Conservation (phyloP, 139 green algal genomes). For the Tetraselmis chui region DNA sequence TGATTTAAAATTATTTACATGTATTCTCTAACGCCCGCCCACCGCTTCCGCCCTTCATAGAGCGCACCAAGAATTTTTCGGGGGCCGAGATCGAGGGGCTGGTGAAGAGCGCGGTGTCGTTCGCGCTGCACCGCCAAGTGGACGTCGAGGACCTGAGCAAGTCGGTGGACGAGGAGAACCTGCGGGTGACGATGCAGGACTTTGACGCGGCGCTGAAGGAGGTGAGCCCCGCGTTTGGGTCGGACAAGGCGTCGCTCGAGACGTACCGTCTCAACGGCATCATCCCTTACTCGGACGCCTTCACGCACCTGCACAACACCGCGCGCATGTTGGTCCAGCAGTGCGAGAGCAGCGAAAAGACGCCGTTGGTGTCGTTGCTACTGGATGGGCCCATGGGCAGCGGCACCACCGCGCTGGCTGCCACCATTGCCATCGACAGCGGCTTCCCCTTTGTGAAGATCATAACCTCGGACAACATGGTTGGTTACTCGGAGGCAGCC, state of each 20-base stretch:
- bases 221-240: constrained; percentile 93
- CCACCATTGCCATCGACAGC: constrained; percentile 73
- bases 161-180: constrained; percentile 86
- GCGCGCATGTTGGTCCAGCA: constrained; percentile 24
- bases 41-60: background rate
- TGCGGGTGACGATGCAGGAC: constrained; percentile 82
- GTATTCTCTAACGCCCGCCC: background rate
- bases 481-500: constrained; percentile 77
- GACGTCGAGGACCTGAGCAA: constrained; percentile 84
- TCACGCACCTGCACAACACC: constrained; percentile 66
- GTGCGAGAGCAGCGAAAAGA: constrained; percentile 60
- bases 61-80: constrained; percentile 89
- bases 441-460: constrained; percentile 93
- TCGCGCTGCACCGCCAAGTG: constrained; percentile 90
- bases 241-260: constrained; percentile 73
- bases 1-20: background rate
- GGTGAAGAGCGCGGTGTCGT: constrained; percentile 85
- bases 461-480: constrained; percentile 75
- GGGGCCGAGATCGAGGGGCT: constrained; percentile 95
- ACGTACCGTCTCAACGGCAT: constrained; percentile 84
- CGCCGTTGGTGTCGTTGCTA: constrained; percentile 77
- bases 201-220: constrained; percentile 86
- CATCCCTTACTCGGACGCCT: constrained; percentile 66
- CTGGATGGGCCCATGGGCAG: constrained; percentile 77
- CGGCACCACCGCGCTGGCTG: constrained; percentile 93